phyloP scores from a whole-genome alignment of 1,284 basidiomycete genomes.

The Austroboletus sp. region DNA sequence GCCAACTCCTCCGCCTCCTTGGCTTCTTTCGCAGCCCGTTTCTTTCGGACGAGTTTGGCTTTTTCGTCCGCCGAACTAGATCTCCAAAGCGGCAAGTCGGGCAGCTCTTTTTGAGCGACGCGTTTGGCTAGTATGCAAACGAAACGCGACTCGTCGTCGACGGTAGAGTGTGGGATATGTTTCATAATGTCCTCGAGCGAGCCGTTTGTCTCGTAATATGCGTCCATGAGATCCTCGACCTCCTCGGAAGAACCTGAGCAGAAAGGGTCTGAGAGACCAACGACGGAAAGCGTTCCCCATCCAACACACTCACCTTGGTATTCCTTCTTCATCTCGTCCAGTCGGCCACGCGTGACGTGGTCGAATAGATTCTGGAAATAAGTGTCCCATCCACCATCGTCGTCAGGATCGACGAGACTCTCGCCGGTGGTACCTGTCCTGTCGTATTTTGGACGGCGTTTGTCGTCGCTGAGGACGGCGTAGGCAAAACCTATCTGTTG shows the following conservation, averaged over 20 bases:
- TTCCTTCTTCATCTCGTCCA: conserved; percentile 84
- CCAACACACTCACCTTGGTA: conserved; percentile 66
- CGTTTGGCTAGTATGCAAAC: conserved; percentile 62
- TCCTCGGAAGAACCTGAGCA: conserved; percentile 76
- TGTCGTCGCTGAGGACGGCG: conserved; percentile 74
- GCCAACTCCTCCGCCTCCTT: conserved; percentile 80
- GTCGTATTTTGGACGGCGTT: conserved; percentile 71
- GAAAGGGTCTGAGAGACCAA: conserved; percentile 4
- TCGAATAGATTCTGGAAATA: conserved; percentile 90
- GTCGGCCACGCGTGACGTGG: conserved; percentile 71
- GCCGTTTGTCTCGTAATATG: conserved; percentile 65
- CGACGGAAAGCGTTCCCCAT: background rate
- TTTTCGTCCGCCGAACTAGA: conserved; percentile 70
- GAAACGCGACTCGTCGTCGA: conserved; percentile 79
- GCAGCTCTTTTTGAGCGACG: conserved; percentile 58
- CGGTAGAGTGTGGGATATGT: conserved; percentile 76
- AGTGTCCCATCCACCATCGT: conserved; percentile 79
- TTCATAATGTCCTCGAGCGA: conserved; percentile 74
- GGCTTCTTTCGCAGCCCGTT: conserved; percentile 73
- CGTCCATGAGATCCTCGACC: conserved; percentile 63
- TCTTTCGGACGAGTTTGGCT: conserved; percentile 64
- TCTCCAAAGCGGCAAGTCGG: conserved; percentile 60
- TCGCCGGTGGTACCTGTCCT: conserved; percentile 79
- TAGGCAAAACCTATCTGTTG: conserved; percentile 90
- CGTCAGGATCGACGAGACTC: conserved; percentile 60